Base-by-base conservation (phyloP, 2,329 filamentous ascomycete species). In the Pseudocercospora pini-densiflorae region DNA sequence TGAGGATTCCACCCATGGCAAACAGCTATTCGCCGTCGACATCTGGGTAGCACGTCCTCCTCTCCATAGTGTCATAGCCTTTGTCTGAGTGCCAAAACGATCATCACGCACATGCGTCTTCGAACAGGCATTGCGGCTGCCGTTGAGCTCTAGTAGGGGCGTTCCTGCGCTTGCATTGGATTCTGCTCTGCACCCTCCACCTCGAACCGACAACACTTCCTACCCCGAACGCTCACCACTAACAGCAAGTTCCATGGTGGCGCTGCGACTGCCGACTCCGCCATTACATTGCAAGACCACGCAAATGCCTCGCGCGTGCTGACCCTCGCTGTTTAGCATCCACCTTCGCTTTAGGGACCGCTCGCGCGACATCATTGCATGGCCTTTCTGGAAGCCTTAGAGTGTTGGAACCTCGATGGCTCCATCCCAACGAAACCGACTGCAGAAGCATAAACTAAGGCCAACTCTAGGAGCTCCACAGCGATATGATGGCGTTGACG, bases 401-500 rank as follows among this genome's bases (percentile, higher is more conserved):
- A 61, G 64, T 62, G 64, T 63, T 63, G 54, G 64, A 58, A 65
- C 59, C 55, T 62, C 61, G 58, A 72, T 72, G 70, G 68, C 68
- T 45, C 70, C 68, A 43, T 67, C 67, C 55, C 61, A 63, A 24
- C 62, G 14, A 19, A 45, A 23, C 43, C 55, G 47, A 24, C 62
- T 67, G 62, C 66, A 64, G 43, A 68, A 63, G 65, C 65, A 65
- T 65, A 61, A 57, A 24, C 54, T 70, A 63, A 61, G 66, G 59
- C 68, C 70, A 14, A 68, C 70, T 53, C 64, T 69, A 57, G 67
- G 63, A 43, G 70, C 60, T 33, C 65, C 70, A 43, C 62, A 68
- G 45, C 65, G 71, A 49, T 70, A 68, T 51, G 68, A 71, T 59
- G 72, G 66, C 57, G 65, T 64, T 43, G 71, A 75, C 45, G 73